Evolutionary conservation across 345 rosid species (phyloP).

Genomic region (Eucalyptus urophylla): DNA sequence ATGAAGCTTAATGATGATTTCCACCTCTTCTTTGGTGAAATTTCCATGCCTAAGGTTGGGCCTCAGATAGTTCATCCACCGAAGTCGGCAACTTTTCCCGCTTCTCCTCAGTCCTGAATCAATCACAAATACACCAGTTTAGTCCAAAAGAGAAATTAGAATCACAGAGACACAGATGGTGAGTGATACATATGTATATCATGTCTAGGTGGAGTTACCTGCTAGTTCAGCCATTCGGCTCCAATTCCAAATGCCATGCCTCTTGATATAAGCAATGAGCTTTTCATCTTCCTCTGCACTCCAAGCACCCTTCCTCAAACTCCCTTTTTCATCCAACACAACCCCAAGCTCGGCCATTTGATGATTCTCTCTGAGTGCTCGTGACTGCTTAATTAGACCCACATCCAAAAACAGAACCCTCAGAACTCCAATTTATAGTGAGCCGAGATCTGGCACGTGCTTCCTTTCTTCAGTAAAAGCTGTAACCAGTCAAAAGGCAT

Average conservation of each 20-base stretch:
- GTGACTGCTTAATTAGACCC: background rate
- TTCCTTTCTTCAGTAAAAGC: background rate
- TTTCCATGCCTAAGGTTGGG: background rate
- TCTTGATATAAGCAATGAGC: background rate
- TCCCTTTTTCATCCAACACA: background rate
- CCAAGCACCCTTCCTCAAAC: background rate
- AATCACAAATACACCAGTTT: background rate
- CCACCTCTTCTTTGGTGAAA: background rate
- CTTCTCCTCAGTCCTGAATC: background rate
- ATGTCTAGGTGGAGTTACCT: background rate
- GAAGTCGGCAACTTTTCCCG: background rate
- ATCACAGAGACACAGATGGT: background rate
- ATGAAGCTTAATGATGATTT: background rate
- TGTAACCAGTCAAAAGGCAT: background rate
- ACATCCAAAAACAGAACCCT: background rate
- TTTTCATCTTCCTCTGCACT: background rate
- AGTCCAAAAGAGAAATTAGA: background rate
- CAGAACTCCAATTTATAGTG: background rate
- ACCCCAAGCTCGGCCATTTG: background rate
- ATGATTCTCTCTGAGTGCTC: background rate
- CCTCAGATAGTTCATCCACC: conserved; percentile 2
- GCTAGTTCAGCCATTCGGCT: background rate
- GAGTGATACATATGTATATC: background rate
- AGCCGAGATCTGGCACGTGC: background rate
- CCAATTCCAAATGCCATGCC: background rate